Conservation (phyloP, 305 asterid species). For the Fraxinus xanthoxyloides region DNA sequence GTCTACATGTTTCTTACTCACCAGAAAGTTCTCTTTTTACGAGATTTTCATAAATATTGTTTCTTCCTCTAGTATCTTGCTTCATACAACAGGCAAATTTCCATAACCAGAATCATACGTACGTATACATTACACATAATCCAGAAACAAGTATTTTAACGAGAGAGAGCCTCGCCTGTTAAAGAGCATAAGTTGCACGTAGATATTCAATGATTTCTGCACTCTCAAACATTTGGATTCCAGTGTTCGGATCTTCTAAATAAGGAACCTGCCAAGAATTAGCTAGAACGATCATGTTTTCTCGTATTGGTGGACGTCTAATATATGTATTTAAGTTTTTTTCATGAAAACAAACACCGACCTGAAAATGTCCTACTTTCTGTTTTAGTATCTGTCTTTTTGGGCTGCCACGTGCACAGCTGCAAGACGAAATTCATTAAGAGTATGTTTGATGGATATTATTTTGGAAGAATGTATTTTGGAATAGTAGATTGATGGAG, state of each 20-base stretch:
- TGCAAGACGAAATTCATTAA: slow-evolving; percentile 30
- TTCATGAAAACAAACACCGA: not conserved
- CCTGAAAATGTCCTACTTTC: slow-evolving; percentile 90
- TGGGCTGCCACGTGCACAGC: slow-evolving; percentile 97
- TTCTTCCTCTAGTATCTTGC: not conserved
- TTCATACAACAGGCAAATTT: not conserved
- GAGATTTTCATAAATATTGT: not conserved
- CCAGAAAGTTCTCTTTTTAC: not conserved
- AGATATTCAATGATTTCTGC: slow-evolving; percentile 88
- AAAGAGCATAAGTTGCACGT: slow-evolving; percentile 71
- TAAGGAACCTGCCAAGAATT: slow-evolving; percentile 66
- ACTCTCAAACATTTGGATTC: slow-evolving; percentile 92
- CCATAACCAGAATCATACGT: not conserved
- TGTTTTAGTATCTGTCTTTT: slow-evolving; percentile 61
- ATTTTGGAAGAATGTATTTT: too few species aligned
- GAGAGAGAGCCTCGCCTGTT: slow-evolving; percentile 16
- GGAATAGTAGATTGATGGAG: too few species aligned
- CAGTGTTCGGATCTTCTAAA: slow-evolving; percentile 93
- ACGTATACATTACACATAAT: not conserved
- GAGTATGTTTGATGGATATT: too few species aligned
- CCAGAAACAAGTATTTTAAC: not conserved
- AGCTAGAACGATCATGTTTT: not conserved
- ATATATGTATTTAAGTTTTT: not conserved
- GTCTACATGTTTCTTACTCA: not conserved
- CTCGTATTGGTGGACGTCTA: not conserved